Evolutionary conservation across 768 basidiomycete genomes (phyloP).

Genomic region (Lactifluus piperatus): DNA sequence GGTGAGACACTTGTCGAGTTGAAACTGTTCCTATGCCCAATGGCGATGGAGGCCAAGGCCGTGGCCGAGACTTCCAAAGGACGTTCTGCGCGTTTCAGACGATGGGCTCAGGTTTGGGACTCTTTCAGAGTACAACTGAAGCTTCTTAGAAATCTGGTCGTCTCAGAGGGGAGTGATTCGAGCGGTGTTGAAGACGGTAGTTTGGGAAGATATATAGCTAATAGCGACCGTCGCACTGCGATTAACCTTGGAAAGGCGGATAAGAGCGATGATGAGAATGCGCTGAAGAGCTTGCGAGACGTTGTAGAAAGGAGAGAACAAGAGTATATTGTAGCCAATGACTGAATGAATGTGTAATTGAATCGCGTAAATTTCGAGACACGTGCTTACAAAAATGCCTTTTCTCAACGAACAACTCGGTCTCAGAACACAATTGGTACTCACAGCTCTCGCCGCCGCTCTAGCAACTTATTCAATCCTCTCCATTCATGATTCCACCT

Average conservation of each 20-base stretch:
- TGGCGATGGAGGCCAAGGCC: background rate
- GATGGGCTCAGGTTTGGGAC: constrained; percentile 9
- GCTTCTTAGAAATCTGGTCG: background rate
- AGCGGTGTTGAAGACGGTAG: background rate
- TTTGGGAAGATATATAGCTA: background rate
- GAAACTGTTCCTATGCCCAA: constrained; percentile 2
- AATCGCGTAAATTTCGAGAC: no score
- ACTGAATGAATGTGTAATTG: background rate
- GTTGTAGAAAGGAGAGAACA: background rate
- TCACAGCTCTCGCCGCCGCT: constrained; percentile 58
- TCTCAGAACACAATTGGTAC: constrained; percentile 47
- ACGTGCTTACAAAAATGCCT: constrained; percentile 1
- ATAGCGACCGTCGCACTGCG: background rate
- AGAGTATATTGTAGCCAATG: background rate
- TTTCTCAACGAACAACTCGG: background rate
- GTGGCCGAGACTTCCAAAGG: no score
- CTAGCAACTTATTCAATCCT: constrained; percentile 49
- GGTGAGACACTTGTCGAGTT: background rate
- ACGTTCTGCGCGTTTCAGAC: background rate
- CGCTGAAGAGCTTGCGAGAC: background rate
- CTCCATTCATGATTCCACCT: constrained; percentile 48
- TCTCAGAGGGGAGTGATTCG: constrained; percentile 7
- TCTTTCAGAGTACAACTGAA: background rate
- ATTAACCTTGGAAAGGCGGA: background rate
- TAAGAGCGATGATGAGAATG: background rate